These are phyloP conservation scores for Aspergillus caelatus DNA, from an alignment of 2,329 filamentous ascomycete species.

Conservation along the genomic window DNA sequence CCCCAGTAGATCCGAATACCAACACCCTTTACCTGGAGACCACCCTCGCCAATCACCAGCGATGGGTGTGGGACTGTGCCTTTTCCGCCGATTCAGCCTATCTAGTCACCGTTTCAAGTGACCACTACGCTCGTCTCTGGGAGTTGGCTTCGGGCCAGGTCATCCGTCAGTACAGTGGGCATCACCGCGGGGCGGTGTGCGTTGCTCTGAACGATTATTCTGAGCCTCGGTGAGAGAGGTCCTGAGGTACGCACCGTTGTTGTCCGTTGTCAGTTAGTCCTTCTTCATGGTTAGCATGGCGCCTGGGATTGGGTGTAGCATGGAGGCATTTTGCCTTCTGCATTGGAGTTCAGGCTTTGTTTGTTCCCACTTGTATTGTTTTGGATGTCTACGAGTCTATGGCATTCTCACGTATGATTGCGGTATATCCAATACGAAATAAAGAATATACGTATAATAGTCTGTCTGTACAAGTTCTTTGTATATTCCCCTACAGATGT, in stretches of 20 bases:
- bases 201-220: conserved; percentile 88
- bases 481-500: neutral
- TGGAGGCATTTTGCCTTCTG: conserved; percentile 10
- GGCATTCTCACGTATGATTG: neutral
- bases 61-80: conserved; percentile 97
- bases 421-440: conserved; percentile 1
- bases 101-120: conserved; percentile 87
- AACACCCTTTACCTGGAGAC: conserved; percentile 76
- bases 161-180: conserved; percentile 92
- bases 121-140: conserved; percentile 92
- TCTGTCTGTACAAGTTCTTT: neutral
- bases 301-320: conserved; percentile 19
- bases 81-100: conserved; percentile 94
- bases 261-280: conserved; percentile 13
- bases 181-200: conserved; percentile 88
- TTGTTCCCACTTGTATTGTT: conserved; percentile 8
- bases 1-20: conserved; percentile 46
- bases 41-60: conserved; percentile 84
- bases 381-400: conserved; percentile 5
- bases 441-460: conserved; percentile 2
- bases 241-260: neutral
- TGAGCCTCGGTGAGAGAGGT: conserved; percentile 40
- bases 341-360: conserved; percentile 20
- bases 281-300: conserved; percentile 28
- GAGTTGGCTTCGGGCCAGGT: conserved; percentile 84